phyloP scores from a whole-genome alignment of 352 stramenopile genomes.

The Sclerospora graminicola region DNA sequence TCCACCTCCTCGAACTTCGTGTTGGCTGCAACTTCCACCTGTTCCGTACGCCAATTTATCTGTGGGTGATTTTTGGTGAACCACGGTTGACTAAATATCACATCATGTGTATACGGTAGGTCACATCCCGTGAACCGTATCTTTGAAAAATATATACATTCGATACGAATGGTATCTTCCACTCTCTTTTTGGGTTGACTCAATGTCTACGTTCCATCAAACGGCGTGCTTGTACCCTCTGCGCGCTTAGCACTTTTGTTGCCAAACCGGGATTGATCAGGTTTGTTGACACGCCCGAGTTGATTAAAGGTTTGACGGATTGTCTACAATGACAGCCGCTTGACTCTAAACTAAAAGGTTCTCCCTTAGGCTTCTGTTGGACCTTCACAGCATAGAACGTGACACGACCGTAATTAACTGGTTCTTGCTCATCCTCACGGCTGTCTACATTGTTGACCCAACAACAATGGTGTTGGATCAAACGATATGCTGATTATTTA shows the following conservation, averaged over 20 bases:
- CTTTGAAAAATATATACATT: constrained; percentile 2
- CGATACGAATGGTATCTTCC: constrained; percentile 4
- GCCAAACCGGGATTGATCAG: not conserved
- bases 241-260: not conserved
- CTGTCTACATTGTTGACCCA: too few species aligned
- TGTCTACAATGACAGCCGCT: too few species aligned
- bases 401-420: too few species aligned
- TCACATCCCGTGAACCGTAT: constrained; percentile 7
- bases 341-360: too few species aligned
- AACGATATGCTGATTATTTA: too few species aligned
- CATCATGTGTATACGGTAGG: constrained; percentile 3
- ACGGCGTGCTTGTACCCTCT: not conserved
- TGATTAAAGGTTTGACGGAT: too few species aligned
- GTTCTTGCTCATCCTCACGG: too few species aligned
- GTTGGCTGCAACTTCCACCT: not conserved
- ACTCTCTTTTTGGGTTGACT: constrained; percentile 2
- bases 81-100: constrained; percentile 12
- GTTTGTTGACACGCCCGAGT: not conserved
- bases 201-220: constrained; percentile 3
- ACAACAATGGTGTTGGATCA: too few species aligned
- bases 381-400: not conserved
- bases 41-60: constrained; percentile 6
- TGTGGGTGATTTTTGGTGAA: constrained; percentile 4
- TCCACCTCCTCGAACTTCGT: constrained; percentile 1
- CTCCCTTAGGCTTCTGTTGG: not conserved